Evolutionary conservation across 441 rosid genomes (phyloP).

Genomic region (Raphanus hybrid): DNA sequence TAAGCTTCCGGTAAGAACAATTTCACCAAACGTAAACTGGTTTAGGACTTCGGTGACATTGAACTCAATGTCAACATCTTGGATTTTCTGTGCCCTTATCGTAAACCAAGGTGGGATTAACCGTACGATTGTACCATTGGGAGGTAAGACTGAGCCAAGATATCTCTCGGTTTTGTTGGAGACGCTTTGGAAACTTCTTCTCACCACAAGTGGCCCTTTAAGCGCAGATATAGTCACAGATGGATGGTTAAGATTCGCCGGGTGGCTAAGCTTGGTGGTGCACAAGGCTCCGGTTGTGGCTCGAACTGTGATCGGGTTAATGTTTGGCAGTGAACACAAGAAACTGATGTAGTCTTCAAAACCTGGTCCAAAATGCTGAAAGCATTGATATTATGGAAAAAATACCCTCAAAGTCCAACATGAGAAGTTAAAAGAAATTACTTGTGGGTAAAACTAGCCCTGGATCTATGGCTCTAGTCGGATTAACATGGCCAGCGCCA

Average conservation of each 20-base stretch:
- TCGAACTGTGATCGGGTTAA: slow-evolving; percentile 40
- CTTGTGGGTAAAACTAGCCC: slow-evolving; percentile 78
- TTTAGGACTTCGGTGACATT: slow-evolving; percentile 48
- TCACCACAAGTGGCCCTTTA: slow-evolving; percentile 46
- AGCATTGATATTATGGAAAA: not conserved
- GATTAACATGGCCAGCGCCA: slow-evolving; percentile 80
- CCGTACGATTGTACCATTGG: slow-evolving; percentile 64
- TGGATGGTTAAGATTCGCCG: slow-evolving; percentile 56
- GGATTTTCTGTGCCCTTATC: slow-evolving; percentile 53
- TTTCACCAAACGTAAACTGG: slow-evolving; percentile 74
- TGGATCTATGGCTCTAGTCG: slow-evolving; percentile 75
- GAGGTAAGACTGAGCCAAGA: slow-evolving; percentile 55
- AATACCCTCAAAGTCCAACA: not conserved
- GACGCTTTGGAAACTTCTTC: slow-evolving; percentile 66
- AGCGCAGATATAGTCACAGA: slow-evolving; percentile 74
- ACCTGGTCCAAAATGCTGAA: slow-evolving; percentile 43
- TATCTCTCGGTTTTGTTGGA: slow-evolving; percentile 62
- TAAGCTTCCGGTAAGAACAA: slow-evolving; percentile 71
- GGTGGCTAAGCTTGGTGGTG: slow-evolving; percentile 29
- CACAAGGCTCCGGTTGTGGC: slow-evolving; percentile 52
- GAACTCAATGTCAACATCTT: slow-evolving; percentile 59
- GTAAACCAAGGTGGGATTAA: slow-evolving; percentile 74
- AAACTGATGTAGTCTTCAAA: slow-evolving; percentile 70
- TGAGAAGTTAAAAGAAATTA: slow-evolving; percentile 25
- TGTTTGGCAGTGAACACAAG: slow-evolving; percentile 72